Evolutionary conservation across 371 early-diverging fungal species (phyloP), one percentile per base, ranked within the genome.

Genomic region (Smittium culicis): DNA sequence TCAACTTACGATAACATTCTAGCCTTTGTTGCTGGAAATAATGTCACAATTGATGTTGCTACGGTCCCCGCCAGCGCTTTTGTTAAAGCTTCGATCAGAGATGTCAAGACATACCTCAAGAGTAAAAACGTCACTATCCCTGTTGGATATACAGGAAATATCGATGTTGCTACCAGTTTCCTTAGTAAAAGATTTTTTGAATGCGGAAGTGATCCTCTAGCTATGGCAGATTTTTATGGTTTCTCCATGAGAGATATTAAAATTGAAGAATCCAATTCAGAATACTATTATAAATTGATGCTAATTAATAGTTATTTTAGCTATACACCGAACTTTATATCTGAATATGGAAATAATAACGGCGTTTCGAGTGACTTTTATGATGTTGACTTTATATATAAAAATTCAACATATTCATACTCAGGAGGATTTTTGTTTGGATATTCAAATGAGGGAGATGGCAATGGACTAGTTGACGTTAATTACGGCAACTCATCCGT

Each of bases 341-440:
- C 71, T 35, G 79, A 79, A 71, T 79, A 66, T 61, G 79, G 79
- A 34, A 79, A 79, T 70, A 79, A 80, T 69, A 29, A 61, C 11
- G 66, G 70, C 1, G 71, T 72, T 35, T 78, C 80, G 30, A 73
- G 79, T 64, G 73, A 69, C 0, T 79, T 79, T 69, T 56, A 67
- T 32, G 80, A 74, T 34, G 54, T 80, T 34, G 66, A 74, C 33
- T 79, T 87, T 25, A 76, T 90, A 54, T 87, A 85, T 67, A 85
- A 87, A 0, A 82, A 85, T 28, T 88, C 89, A 89, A 78, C 75
- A 5, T 66, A 68, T 59, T 74, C 74, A 0, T 87, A 86, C 79
- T 88, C 87, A 0, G 90, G 89, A 28, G 90, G 88, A 32, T 81
- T 90, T 34, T 83, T 86, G 35, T 90, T 89, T 71, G 89, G 88